These are phyloP conservation scores for Chalaropsis ovoidea DNA, from an alignment of 2,329 filamentous ascomycete genomes.

Conservation along the genomic window DNA sequence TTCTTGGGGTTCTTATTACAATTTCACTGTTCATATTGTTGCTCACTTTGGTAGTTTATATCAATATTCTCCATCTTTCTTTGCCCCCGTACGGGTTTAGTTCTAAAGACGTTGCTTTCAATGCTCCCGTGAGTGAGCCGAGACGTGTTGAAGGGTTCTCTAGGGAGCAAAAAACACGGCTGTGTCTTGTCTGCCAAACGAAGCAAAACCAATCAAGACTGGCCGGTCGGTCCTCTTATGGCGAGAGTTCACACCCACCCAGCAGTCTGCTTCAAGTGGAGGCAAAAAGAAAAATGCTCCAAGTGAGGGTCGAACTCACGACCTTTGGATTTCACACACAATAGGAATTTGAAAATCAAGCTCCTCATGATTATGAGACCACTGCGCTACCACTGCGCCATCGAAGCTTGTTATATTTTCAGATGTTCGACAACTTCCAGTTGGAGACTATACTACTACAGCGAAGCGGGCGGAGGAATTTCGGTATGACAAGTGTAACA, in stretches of 20 bases:
- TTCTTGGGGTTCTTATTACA: not conserved
- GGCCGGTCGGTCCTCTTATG: too few species aligned
- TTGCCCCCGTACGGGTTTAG: not conserved
- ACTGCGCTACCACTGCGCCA: constrained; percentile 25
- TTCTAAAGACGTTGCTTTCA: not conserved
- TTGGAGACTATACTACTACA: too few species aligned
- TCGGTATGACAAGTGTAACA: too few species aligned
- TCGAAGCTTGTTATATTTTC: constrained; percentile 22
- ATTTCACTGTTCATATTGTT: not conserved
- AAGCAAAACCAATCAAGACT: too few species aligned
- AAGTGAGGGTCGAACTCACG: too few species aligned
- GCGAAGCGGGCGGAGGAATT: too few species aligned
- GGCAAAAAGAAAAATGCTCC: too few species aligned
- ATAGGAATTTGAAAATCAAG: constrained; percentile 17
- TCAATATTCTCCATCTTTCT: not conserved
- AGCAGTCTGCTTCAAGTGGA: too few species aligned
- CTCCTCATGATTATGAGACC: constrained; percentile 25
- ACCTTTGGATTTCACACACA: not conserved
- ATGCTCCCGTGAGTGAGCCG: not conserved
- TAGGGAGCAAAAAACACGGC: too few species aligned
- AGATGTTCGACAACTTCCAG: not conserved
- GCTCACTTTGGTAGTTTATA: not conserved
- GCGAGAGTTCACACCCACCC: too few species aligned
- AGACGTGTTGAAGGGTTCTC: too few species aligned
- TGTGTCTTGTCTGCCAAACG: too few species aligned